Evolutionary conservation across 1,139 yeast species (phyloP).

Genomic region (Suhomyces kunorum): DNA sequence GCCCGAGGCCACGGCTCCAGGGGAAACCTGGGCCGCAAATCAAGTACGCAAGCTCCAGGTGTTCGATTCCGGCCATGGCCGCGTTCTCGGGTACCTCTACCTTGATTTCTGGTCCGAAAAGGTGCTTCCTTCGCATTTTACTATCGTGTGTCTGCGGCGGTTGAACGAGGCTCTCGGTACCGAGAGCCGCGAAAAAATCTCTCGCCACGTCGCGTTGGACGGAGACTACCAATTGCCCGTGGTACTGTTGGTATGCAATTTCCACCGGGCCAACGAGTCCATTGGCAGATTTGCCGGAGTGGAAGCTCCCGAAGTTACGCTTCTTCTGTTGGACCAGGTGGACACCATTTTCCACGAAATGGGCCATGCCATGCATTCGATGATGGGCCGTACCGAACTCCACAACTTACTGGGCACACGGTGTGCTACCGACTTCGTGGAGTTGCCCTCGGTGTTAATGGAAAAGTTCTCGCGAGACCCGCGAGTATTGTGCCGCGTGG

Average conservation of each 20-base stretch:
- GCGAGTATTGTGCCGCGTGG: conserved; percentile 70
- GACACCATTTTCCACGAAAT: conserved; percentile 96
- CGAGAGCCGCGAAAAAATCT: conserved; percentile 31
- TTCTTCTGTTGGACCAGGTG: conserved; percentile 74
- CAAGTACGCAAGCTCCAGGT: conserved; percentile 85
- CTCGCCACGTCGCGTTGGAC: conserved; percentile 53
- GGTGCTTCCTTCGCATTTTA: conserved; percentile 85
- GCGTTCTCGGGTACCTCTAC: conserved; percentile 42
- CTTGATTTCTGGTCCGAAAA: conserved; percentile 50
- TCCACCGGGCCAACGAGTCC: conserved; percentile 41
- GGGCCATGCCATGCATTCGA: conserved; percentile 99
- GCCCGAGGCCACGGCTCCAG: conserved; percentile 62
- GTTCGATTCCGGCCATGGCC: conserved; percentile 29
- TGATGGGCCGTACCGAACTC: conserved; percentile 86
- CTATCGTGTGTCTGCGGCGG: conserved; percentile 88
- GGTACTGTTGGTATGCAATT: conserved; percentile 85
- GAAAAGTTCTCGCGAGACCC: conserved; percentile 87
- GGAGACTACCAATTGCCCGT: conserved; percentile 77
- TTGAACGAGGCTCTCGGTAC: conserved; percentile 34
- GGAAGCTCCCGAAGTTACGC: conserved; percentile 33
- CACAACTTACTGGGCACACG: conserved; percentile 95
- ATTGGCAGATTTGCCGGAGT: conserved; percentile 33
- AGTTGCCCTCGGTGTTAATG: conserved; percentile 92
- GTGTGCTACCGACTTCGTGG: conserved; percentile 95
- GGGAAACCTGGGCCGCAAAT: conserved; percentile 84